Evolutionary conservation across 768 basidiomycete genomes (phyloP), one percentile per base, ranked within the genome.

Genomic region (Auriscalpium microsporum): DNA sequence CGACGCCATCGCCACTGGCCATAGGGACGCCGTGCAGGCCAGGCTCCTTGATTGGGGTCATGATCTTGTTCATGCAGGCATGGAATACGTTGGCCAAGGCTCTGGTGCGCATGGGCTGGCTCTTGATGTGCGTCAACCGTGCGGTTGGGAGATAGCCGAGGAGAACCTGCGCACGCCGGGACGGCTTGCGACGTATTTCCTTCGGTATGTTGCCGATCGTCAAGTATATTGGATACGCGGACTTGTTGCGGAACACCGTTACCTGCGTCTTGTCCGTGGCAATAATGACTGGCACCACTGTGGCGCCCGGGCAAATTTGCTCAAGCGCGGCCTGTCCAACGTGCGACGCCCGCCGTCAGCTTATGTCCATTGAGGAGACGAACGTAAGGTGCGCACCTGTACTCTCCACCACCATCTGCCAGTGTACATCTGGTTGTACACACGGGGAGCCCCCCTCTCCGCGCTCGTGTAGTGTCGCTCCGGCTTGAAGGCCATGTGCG

Each of bases 121-220:
- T 63, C 1, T 45, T 58, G 35, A 66, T 58, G 38, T 60, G 56
- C 11, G 55, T 50, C 2, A 66, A 55, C 10, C 53, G 21, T 0
- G 62, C 46, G 1, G 63, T 58, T 2, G 68, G 65, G 3, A 69
- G 57, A 46, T 67, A 67, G 1, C 60, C 68, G 33, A 69, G 56
- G 1, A 69, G 57, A 37, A 67, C 61, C 13, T 63, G 61, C 2
- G 62, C 64, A 0, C 51, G 62, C 6, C 47, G 61, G 1, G 62
- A 64, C 13, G 63, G 65, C 37, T 65, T 65, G 16, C 62, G 47
- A 1, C 63, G 28, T 4, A 28, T 28, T 28, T 28, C 28, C 62
- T 64, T 10, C 61, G 62, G 16, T 66, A 36, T 28, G 53, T 67
- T 67, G 13, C 66, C 65, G 17, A 67, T 62, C 1, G 66, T 67